A percentile compares a stretch with the other conserved stretches of the same genome.
phyloP scores from a whole-genome alignment of 1,284 basidiomycete species.

The Naganishia liquefaciens region DNA sequence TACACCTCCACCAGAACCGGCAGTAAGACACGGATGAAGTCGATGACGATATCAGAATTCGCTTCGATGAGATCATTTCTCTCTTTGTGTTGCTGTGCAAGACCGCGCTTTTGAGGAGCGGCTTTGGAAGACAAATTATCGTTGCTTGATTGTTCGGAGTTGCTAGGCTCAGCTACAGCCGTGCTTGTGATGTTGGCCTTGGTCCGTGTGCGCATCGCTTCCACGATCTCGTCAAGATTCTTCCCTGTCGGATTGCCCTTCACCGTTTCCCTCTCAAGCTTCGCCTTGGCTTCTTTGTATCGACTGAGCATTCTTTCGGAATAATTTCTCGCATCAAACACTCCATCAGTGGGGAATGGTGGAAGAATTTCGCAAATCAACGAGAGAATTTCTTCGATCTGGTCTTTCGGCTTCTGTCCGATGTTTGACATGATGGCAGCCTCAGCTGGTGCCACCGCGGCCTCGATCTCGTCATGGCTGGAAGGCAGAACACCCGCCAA shows the following conservation, averaged over 20 bases:
- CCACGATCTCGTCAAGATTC: constrained; percentile 29
- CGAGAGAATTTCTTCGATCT: constrained; percentile 86
- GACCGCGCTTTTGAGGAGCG: constrained; percentile 42
- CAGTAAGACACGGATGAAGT: constrained; percentile 80
- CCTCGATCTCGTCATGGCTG: constrained; percentile 60
- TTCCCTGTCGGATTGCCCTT: constrained; percentile 14
- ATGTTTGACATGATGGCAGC: constrained; percentile 98
- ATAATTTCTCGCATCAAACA: constrained; percentile 87
- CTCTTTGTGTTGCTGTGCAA: constrained; percentile 48
- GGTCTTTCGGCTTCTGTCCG: constrained; percentile 93
- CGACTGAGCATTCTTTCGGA: constrained; percentile 78
- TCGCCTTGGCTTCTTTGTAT: constrained; percentile 72
- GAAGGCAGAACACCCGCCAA: constrained; percentile 81
- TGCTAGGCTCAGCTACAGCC: constrained; percentile 23
- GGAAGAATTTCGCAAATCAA: constrained; percentile 87
- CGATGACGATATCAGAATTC: constrained; percentile 71
- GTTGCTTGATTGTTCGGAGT: constrained; percentile 18
- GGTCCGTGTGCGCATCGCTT: constrained; percentile 39
- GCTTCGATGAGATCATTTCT: constrained; percentile 65
- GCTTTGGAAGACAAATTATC: constrained; percentile 28
- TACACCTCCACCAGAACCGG: constrained; percentile 94
- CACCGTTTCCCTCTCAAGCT: constrained; percentile 63
- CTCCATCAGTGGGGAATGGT: constrained; percentile 81
- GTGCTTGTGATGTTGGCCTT: constrained; percentile 56
- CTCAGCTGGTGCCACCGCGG: constrained; percentile 72